phyloP scores from a whole-genome alignment of 768 basidiomycete species.

The Glaciozyma antarctica region DNA sequence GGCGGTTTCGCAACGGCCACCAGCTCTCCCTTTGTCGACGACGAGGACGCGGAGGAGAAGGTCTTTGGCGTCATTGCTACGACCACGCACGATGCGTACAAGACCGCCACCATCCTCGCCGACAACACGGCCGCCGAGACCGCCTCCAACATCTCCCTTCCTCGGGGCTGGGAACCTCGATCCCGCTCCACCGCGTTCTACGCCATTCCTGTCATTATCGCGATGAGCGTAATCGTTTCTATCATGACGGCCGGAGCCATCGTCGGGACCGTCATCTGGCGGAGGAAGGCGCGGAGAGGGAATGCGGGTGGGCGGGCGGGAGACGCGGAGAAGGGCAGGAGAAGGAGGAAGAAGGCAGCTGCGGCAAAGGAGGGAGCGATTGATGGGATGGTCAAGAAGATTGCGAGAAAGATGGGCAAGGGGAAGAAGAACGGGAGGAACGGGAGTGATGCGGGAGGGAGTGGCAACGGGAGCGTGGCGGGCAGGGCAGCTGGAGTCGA shows the following conservation, averaged over 20 bases:
- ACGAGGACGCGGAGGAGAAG: no score
- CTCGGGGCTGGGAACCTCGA: conserved; percentile 17
- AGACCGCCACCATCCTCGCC: not conserved
- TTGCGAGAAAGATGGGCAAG: no score
- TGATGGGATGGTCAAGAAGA: not conserved
- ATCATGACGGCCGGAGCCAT: conserved; percentile 17
- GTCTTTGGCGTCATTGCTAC: no score
- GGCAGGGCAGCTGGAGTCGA: not conserved
- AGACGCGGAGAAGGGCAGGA: not conserved
- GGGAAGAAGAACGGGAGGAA: not conserved
- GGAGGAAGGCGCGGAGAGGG: conserved; percentile 20
- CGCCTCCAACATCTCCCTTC: conserved; percentile 7
- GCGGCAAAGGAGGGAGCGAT: no score
- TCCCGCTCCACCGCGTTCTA: conserved; percentile 23
- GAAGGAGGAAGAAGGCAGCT: not conserved
- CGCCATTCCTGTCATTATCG: conserved; percentile 28
- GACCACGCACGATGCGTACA: no score
- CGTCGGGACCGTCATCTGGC: conserved; percentile 14
- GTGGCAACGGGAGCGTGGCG: not conserved
- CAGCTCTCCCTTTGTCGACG: no score
- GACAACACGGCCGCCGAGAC: not conserved
- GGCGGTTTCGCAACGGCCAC: no score
- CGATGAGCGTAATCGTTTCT: conserved; percentile 26
- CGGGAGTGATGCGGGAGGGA: not conserved
- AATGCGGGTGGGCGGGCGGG: conserved; percentile 4